A percentile compares a stretch with the other conserved stretches of the same genome.
These are phyloP conservation scores for Suillus discolor DNA, from an alignment of 768 basidiomycete genomes.

Conservation along the genomic window DNA sequence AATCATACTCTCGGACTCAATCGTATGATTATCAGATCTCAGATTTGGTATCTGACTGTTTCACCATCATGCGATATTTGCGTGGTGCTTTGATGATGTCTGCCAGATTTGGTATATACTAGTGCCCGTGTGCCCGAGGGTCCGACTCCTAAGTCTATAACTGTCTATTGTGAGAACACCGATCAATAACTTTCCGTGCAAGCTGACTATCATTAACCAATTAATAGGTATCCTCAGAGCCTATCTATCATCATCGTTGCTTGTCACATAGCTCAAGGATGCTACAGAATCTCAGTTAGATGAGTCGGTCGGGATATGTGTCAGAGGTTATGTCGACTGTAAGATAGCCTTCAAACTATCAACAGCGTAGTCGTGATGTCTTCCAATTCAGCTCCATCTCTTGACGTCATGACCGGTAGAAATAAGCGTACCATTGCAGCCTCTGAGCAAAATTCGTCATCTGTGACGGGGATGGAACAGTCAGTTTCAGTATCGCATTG, in stretches of 20 bases:
- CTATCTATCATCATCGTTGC: not conserved
- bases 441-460: too few species aligned
- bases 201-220: not conserved
- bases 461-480: too few species aligned
- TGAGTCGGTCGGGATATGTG: not conserved
- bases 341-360: not conserved
- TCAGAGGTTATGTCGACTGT: not conserved
- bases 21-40: too few species aligned
- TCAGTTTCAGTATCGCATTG: too few species aligned
- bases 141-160: too few species aligned
- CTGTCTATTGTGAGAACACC: too few species aligned
- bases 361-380: not conserved
- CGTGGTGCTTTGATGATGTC: too few species aligned
- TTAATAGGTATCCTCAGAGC: not conserved
- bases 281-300: not conserved
- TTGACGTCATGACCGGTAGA: not conserved
- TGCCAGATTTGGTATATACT: too few species aligned
- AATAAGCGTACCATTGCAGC: not conserved
- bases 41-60: too few species aligned
- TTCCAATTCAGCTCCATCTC: not conserved
- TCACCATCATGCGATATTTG: too few species aligned
- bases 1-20: too few species aligned
- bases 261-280: not conserved
- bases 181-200: not conserved
- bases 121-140: too few species aligned